A percentile compares a stretch with the other conserved stretches of the same genome.
Evolutionary conservation across 345 rosid species (phyloP).

Genomic region (Rubroshorea leprosula): DNA sequence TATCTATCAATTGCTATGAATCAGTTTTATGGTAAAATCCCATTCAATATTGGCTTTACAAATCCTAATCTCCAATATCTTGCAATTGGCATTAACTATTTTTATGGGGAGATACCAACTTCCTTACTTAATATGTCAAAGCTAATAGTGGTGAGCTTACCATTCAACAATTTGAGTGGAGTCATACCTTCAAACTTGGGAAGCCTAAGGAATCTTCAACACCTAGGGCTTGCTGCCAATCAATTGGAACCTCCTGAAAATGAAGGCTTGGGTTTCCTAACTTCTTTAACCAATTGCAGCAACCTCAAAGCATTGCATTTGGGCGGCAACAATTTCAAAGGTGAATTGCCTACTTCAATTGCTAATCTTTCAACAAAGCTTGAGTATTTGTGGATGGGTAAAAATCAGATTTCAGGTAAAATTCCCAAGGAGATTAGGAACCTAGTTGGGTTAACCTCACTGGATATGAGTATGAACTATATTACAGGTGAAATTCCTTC

Average conservation of each 20-base stretch:
- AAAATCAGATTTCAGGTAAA: background rate
- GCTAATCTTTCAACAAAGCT: background rate
- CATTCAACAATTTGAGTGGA: background rate
- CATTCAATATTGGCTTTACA: background rate
- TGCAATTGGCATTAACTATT: no score
- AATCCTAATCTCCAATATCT: background rate
- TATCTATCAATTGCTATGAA: background rate
- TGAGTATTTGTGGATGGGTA: background rate
- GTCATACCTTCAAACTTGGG: background rate
- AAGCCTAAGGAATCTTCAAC: background rate
- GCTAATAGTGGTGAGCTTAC: background rate
- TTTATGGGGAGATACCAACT: background rate
- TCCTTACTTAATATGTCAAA: background rate
- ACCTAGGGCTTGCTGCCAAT: background rate
- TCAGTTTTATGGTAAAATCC: background rate
- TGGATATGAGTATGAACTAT: no score
- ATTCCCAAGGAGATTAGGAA: background rate
- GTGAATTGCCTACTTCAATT: background rate
- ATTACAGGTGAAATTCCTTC: conserved; percentile 31
- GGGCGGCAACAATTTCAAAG: background rate
- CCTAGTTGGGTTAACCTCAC: no score
- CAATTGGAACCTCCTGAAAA: background rate
- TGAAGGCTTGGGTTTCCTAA: background rate
- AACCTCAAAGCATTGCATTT: background rate
- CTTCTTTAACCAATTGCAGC: background rate